A percentile compares a stretch with the other conserved stretches of the same genome.
These are phyloP conservation scores for Kokia cookei DNA, from an alignment of 441 rosid species.

Conservation along the genomic window DNA sequence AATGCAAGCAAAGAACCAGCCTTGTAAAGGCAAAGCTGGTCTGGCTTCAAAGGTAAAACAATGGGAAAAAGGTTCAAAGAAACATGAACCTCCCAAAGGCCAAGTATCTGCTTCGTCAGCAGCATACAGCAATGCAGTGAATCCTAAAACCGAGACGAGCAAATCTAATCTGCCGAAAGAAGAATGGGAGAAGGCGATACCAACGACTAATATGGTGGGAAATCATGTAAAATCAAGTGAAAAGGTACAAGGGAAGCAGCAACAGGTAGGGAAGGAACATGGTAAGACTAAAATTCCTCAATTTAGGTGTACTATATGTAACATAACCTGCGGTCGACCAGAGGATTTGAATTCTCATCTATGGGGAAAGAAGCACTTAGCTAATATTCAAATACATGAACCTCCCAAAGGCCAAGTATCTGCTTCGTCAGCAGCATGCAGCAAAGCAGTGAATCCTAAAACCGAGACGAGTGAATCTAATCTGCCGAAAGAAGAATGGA, in stretches of 20 bases:
- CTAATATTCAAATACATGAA: neutral
- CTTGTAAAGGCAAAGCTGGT: neutral
- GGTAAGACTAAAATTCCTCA: neutral
- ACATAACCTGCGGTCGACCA: slow-evolving; percentile 10
- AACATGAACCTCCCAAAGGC: neutral
- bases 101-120: neutral
- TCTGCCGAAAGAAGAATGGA: neutral
- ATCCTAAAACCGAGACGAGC: neutral
- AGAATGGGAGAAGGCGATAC: neutral
- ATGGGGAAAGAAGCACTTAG: slow-evolving; percentile 16
- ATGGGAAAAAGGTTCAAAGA: neutral
- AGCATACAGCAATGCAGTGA: neutral
- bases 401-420: neutral
- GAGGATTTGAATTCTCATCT: slow-evolving; percentile 15
- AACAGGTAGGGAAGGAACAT: neutral
- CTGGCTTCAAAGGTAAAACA: neutral
- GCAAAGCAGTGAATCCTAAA: neutral
- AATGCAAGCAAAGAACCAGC: slow-evolving; percentile 13
- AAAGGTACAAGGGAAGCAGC: neutral
- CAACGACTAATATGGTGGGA: neutral
- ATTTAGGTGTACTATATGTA: slow-evolving; percentile 18
- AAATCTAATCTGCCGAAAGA: neutral
- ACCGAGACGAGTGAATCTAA: neutral
- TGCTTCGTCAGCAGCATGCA: neutral
- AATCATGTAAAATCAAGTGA: neutral